phyloP scores from a whole-genome alignment of 1,284 basidiomycete genomes.

The Heliocybe sulcata region DNA sequence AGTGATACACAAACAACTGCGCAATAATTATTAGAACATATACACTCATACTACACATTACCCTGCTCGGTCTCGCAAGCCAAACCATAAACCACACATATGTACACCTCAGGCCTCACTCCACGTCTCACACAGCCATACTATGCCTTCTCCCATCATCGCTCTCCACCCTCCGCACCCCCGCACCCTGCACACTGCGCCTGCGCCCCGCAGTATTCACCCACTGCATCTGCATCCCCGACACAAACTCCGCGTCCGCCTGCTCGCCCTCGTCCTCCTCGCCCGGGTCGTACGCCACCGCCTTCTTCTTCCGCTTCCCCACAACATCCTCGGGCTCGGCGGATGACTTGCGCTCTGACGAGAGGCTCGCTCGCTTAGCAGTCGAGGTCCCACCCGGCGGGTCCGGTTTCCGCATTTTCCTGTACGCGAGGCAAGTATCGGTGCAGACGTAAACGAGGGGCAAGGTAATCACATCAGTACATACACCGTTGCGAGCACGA shows the following conservation, averaged over 20 bases:
- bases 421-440: constrained; percentile 21
- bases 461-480: not conserved
- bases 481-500: not conserved
- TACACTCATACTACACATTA: not conserved
- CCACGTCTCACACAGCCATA: constrained; percentile 17
- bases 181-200: constrained; percentile 26
- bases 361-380: constrained; percentile 23
- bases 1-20: too few relatives aligned
- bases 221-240: constrained; percentile 28
- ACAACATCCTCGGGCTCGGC: constrained; percentile 9
- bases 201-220: constrained; percentile 53
- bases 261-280: constrained; percentile 56
- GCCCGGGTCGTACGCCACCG: constrained; percentile 40
- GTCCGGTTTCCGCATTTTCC: constrained; percentile 90
- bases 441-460: too few relatives aligned
- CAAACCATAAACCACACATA: not conserved
- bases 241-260: constrained; percentile 56
- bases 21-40: not conserved
- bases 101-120: not conserved
- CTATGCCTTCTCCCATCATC: constrained; percentile 31
- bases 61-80: not conserved
- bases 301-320: constrained; percentile 43
- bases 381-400: constrained; percentile 28
- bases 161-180: constrained; percentile 18
- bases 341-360: constrained; percentile 11